phyloP scores from a whole-genome alignment of 129 eudicot genomes.

The Scalesia atractyloides region DNA sequence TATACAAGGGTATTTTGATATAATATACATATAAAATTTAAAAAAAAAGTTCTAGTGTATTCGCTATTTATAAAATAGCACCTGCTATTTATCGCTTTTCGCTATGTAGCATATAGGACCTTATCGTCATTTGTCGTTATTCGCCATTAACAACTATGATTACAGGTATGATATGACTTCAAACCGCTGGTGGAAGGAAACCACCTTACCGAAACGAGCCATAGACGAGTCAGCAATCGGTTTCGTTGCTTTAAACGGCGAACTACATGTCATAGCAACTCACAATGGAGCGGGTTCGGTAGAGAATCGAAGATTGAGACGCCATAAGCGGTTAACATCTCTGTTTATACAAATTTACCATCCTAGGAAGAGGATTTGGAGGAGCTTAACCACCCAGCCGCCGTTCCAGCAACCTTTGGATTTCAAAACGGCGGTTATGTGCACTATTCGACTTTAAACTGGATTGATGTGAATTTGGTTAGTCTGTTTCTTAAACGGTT shows the following conservation, averaged over 20 bases:
- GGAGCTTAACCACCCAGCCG: conserved; percentile 66
- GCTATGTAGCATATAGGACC: too few species aligned
- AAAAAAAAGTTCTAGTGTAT: too few species aligned
- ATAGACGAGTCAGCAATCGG: conserved; percentile 61
- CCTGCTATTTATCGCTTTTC: too few species aligned
- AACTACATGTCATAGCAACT: conserved; percentile 61
- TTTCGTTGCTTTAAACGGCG: conserved; percentile 64
- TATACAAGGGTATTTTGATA: too few species aligned
- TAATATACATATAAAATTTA: too few species aligned
- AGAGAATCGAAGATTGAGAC: conserved; percentile 57
- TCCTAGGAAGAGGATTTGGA: conserved; percentile 71
- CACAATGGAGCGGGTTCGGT: conserved; percentile 47
- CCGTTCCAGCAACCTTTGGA: conserved; percentile 65
- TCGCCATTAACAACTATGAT: not conserved
- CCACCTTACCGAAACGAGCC: conserved; percentile 66
- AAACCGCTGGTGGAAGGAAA: conserved; percentile 80
- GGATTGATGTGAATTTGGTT: conserved; percentile 5
- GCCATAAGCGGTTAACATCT: conserved; percentile 56
- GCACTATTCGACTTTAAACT: conserved; percentile 69
- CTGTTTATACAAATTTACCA: conserved; percentile 66
- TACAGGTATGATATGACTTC: conserved; percentile 74
- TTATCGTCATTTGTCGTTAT: too few species aligned
- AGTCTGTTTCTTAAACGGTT: conserved; percentile 4
- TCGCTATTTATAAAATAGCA: too few species aligned
- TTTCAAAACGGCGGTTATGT: conserved; percentile 77